Percentiles rank a stretch among this genome's conserved stretches.
Evolutionary conservation across 148 eudicot species (phyloP).

Genomic region (Silene latifolia): DNA sequence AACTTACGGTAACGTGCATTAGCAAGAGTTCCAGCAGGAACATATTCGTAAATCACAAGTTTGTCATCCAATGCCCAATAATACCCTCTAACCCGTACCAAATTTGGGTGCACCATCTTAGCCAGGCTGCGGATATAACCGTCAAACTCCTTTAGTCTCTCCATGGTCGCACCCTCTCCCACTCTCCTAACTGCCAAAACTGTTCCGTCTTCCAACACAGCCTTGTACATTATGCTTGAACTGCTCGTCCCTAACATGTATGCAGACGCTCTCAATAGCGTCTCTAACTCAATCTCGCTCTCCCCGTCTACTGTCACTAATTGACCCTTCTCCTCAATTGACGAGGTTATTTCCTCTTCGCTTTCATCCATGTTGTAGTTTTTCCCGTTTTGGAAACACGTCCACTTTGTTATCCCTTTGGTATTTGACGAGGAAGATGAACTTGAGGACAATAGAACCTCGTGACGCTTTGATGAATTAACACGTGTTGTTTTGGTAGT

Average conservation of each 20-base stretch:
- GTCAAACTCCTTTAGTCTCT: constrained; percentile 72
- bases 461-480: constrained; percentile 21
- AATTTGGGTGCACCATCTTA: constrained; percentile 71
- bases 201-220: constrained; percentile 77
- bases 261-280: constrained; percentile 83
- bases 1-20: constrained; percentile 83
- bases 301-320: constrained; percentile 82
- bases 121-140: constrained; percentile 66
- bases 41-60: constrained; percentile 77
- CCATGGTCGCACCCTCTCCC: constrained; percentile 53
- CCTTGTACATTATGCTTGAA: constrained; percentile 80
- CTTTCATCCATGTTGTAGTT: constrained; percentile 31
- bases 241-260: constrained; percentile 83
- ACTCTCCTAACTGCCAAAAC: constrained; percentile 72
- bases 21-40: constrained; percentile 87
- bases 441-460: constrained; percentile 38
- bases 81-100: constrained; percentile 82
- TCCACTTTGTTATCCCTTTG: constrained; percentile 54
- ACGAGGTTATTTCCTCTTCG: constrained; percentile 11
- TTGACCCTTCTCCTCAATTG: constrained; percentile 34
- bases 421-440: constrained; percentile 42
- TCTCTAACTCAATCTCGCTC: constrained; percentile 73
- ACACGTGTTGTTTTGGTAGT: neutral
- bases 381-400: constrained; percentile 50
- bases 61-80: constrained; percentile 88